Evolutionary conservation across 2,329 filamentous ascomycete genomes (phyloP), one percentile per base, ranked within the genome.

Genomic region (Parasarocladium wereldwijsianum): DNA sequence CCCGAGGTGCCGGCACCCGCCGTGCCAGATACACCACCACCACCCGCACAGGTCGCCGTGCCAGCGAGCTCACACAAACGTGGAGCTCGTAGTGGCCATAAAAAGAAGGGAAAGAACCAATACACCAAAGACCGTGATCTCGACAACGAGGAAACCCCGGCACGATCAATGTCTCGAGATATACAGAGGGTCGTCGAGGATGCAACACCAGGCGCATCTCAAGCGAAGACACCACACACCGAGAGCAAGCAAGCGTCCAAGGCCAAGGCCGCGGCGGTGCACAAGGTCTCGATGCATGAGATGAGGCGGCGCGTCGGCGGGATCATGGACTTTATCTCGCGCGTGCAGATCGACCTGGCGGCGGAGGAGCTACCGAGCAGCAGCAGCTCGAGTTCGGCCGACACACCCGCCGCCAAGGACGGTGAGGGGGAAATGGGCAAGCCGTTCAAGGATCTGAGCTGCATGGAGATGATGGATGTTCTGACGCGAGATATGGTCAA

Each of bases 391-490:
- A 30, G 28, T 16, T 13, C 20, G 10, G 6, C 28, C 16, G 28
- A 17, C 9, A n/a, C 28, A 17, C 8, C 13, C 8, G 14, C 28
- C 5, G 40, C 28, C 30, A 39, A 23, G 31, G 42, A 21, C 34
- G 35, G 15, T 14, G 13, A 6, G 4, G 6, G 4, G 20, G 17
- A 21, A 24, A 24, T 24, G 19, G 20, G 15, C 12, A 65, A 58
- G 42, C 67, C 76, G 1, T 93, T 93, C 51, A 81, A 76, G 41
- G 69, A 78, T 7, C 59, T 93, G 38, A 80, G 62, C 34, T 85
- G 78, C 41, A 62, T 82, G 38, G 82, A 92, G 54, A 92, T 93
- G 82, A 92, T 92, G 82, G 84, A 92, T 49, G 66, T 74, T 41
- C 54, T 93, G 49, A 86, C 79, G 36, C 67, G 79, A 37, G 75